Evolutionary conservation across 163 green algal genomes (phyloP).

Genomic region (Chlamydomonas reinhardtii): DNA sequence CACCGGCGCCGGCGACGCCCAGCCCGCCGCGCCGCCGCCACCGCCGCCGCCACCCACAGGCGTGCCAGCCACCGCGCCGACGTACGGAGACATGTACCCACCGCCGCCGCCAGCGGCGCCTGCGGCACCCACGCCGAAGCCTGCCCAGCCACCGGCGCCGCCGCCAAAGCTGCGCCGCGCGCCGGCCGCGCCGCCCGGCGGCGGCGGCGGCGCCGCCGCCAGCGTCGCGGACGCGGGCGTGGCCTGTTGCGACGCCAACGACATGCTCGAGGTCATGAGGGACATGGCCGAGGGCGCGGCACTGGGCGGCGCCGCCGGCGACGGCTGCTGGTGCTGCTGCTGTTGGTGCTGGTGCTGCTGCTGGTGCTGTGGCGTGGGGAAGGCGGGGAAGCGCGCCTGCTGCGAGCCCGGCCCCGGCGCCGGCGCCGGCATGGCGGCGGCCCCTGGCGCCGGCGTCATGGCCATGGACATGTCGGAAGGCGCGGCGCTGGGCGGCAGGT

Average conservation of each 20-base stretch:
- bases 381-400: not conserved
- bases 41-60: not conserved
- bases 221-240: too few species aligned
- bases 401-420: not conserved
- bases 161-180: not conserved
- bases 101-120: not conserved
- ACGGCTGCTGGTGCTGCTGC: too few species aligned
- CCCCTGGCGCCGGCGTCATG: not conserved
- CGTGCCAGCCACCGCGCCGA: not conserved
- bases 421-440: not conserved
- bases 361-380: not conserved
- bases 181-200: too few species aligned
- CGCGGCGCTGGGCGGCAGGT: not conserved
- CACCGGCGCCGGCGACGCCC: conserved; percentile 12
- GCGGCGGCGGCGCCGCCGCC: not conserved
- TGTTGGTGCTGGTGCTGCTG: not conserved
- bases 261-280: not conserved
- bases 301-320: not conserved
- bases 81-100: not conserved
- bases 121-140: not conserved
- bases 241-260: not conserved
- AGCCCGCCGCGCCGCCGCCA: not conserved
- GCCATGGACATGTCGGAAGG: conserved; percentile 17
- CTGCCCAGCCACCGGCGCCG: not conserved
- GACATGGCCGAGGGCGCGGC: not conserved